These are phyloP conservation scores for Populus alba DNA, from an alignment of 345 rosid species.

Conservation along the genomic window DNA sequence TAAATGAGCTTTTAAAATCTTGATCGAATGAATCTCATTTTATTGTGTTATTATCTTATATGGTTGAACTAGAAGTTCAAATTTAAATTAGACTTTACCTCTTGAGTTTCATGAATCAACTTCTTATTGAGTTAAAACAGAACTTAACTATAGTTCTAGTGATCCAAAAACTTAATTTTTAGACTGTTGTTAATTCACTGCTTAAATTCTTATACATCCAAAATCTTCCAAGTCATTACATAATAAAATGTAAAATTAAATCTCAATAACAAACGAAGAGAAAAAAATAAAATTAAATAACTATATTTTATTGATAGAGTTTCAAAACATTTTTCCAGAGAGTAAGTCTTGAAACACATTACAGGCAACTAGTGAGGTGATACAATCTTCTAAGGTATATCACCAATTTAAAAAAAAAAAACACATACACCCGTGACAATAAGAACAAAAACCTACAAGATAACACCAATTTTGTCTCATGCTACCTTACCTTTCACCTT, in stretches of 20 bases:
- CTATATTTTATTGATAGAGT: neutral
- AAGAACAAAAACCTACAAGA: neutral
- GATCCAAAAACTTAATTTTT: too few species aligned
- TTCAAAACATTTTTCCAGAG: too few species aligned
- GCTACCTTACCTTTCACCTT: neutral
- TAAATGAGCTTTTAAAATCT: too few species aligned
- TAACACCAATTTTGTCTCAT: neutral
- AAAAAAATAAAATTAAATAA: neutral
- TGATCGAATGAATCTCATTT: too few species aligned
- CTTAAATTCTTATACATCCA: too few species aligned
- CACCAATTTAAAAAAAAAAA: neutral
- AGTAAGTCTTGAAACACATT: neutral
- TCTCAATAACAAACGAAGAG: neutral
- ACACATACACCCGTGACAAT: neutral
- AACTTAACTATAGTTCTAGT: too few species aligned
- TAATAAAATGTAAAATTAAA: neutral
- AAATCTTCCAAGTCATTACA: neutral
- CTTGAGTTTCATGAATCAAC: too few species aligned
- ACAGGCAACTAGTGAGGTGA: neutral
- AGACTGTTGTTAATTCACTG: too few species aligned
- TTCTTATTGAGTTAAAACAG: too few species aligned
- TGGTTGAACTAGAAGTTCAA: too few species aligned
- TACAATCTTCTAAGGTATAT: neutral
- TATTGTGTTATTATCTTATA: too few species aligned
- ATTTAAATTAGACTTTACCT: too few species aligned